Conservation (phyloP, 2,329 filamentous ascomycete genomes). For the Fusarium sambucinum region DNA sequence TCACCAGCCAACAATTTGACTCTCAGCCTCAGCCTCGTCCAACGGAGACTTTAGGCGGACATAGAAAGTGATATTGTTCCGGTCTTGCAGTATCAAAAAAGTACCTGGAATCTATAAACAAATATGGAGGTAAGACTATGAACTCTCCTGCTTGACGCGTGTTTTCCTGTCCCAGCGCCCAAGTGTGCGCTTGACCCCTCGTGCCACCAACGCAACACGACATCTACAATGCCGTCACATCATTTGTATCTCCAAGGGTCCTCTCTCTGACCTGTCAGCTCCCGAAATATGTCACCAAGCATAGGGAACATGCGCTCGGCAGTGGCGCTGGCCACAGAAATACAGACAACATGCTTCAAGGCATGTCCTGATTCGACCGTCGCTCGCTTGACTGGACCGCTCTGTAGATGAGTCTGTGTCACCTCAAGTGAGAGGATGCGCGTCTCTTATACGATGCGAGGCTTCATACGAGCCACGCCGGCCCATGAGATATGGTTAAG, state of each 20-base stretch:
- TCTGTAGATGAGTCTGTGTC: conserved; percentile 27
- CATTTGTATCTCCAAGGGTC: conserved; percentile 21
- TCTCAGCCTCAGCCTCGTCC: conserved; percentile 35
- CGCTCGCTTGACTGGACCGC: conserved; percentile 27
- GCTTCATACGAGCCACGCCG: conserved; percentile 16
- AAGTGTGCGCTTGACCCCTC: conserved; percentile 27
- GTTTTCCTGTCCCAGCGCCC: conserved; percentile 7
- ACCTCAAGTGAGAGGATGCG: conserved; percentile 35
- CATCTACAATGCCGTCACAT: conserved; percentile 6
- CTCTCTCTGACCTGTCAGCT: conserved; percentile 8
- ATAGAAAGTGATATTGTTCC: not conserved
- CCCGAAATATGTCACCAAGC: conserved; percentile 7
- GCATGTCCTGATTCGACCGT: conserved; percentile 31
- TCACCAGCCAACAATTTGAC: conserved; percentile 19
- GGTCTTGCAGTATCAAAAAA: conserved; percentile 6
- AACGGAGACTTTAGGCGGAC: conserved; percentile 10
- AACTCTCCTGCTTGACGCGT: conserved; percentile 7
- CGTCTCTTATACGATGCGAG: conserved; percentile 28
- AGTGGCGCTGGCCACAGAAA: conserved; percentile 25
- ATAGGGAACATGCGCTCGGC: conserved; percentile 6
- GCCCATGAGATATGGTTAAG: conserved; percentile 1
- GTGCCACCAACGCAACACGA: conserved; percentile 31
- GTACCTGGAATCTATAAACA: conserved; percentile 2
- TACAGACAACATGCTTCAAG: conserved; percentile 10
- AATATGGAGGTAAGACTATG: conserved; percentile 41